Conservation (phyloP, 2,329 filamentous ascomycete genomes). For the Paramyrothecium roridum region DNA sequence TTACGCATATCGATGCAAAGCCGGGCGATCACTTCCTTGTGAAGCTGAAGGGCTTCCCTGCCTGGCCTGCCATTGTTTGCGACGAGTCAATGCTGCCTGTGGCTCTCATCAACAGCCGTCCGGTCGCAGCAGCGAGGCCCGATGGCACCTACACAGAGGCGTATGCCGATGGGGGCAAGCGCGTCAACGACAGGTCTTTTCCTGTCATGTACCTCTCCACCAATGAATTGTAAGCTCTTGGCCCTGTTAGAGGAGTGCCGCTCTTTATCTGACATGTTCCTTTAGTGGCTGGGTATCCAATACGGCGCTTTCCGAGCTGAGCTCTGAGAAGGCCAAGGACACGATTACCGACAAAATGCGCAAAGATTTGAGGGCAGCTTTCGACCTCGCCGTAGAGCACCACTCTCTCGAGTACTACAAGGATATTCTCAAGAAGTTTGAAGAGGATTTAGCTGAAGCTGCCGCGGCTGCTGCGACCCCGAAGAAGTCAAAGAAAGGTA, state of each 20-base stretch:
- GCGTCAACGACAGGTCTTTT: constrained; percentile 79
- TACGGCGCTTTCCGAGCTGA: constrained; percentile 74
- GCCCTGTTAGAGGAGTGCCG: not conserved
- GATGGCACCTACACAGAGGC: constrained; percentile 88
- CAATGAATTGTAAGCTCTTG: constrained; percentile 86
- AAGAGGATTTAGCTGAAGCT: constrained; percentile 62
- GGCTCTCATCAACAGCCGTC: constrained; percentile 71
- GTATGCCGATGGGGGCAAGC: constrained; percentile 84
- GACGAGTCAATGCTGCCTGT: constrained; percentile 92
- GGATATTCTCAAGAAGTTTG: constrained; percentile 67
- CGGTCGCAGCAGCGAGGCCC: constrained; percentile 74
- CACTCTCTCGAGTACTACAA: constrained; percentile 83
- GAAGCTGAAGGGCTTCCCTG: constrained; percentile 89
- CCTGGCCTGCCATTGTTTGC: constrained; percentile 92
- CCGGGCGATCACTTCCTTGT: constrained; percentile 91
- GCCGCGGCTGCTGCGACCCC: constrained; percentile 38
- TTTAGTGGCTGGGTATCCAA: constrained; percentile 87
- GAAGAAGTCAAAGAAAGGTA: constrained; percentile 41
- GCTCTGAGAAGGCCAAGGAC: constrained; percentile 67
- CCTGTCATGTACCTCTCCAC: constrained; percentile 93
- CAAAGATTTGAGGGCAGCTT: constrained; percentile 77
- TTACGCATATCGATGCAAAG: constrained; percentile 73
- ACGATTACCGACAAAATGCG: constrained; percentile 72
- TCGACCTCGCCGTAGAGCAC: constrained; percentile 73
- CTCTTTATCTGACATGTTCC: constrained; percentile 9